These are phyloP conservation scores for Carpinus fangiana DNA, from an alignment of 306 rosid genomes.

Conservation along the genomic window DNA sequence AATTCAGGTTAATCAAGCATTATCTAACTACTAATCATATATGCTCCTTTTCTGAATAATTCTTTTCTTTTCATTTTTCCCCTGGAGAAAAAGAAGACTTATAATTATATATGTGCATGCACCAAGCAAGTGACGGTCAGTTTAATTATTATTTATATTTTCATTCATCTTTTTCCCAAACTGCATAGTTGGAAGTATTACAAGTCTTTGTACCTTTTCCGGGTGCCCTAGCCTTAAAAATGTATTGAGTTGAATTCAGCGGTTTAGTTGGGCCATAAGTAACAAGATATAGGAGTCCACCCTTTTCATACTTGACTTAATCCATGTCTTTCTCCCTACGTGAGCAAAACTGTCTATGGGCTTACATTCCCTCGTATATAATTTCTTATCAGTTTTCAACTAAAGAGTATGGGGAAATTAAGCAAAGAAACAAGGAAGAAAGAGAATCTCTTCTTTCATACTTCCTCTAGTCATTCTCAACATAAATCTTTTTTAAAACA, in stretches of 20 bases:
- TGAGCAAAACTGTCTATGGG: not conserved
- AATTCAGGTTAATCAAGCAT: not conserved
- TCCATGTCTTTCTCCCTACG: not conserved
- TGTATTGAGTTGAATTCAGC: not conserved
- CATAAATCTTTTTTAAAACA: not conserved
- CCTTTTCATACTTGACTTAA: not conserved
- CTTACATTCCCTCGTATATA: not conserved
- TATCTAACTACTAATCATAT: not conserved
- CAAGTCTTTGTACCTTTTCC: not conserved
- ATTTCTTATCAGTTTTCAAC: not conserved
- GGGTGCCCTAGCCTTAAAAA: not conserved
- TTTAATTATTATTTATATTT: not conserved
- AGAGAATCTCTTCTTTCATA: not conserved
- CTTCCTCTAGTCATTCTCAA: not conserved
- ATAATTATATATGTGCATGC: not conserved
- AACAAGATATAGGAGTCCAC: not conserved
- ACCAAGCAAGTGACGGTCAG: not conserved
- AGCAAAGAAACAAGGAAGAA: not conserved
- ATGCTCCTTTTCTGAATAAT: not conserved
- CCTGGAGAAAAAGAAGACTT: not conserved
- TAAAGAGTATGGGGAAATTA: not conserved
- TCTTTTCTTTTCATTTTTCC: not conserved
- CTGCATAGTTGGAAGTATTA: not conserved
- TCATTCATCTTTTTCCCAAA: not conserved
- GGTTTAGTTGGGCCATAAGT: not conserved